Conservation (phyloP, 2,329 filamentous ascomycete species). For the Colletotrichum gloeosporioides region DNA sequence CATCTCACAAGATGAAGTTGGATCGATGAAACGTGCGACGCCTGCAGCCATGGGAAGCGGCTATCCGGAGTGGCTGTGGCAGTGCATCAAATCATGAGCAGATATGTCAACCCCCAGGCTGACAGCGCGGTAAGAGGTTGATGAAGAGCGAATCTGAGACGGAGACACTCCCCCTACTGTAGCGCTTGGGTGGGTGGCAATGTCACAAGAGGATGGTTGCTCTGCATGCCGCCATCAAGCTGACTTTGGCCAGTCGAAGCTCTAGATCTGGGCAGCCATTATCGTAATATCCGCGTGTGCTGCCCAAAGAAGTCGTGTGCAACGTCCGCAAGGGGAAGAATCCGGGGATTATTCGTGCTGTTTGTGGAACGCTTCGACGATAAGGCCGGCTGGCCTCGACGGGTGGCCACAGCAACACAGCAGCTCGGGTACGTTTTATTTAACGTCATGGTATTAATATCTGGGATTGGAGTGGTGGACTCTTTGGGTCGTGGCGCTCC, state of each 20-base stretch:
- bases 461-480: not conserved
- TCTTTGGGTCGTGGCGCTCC: not conserved
- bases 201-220: not conserved
- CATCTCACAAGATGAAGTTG: not conserved
- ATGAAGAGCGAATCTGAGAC: not conserved
- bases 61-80: not conserved
- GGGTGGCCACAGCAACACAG: not conserved
- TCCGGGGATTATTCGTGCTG: constrained; percentile 4
- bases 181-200: not conserved
- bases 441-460: constrained; percentile 4
- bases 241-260: not conserved
- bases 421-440: not conserved
- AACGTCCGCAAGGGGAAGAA: not conserved
- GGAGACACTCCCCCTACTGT: not conserved
- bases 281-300: not conserved
- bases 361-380: not conserved
- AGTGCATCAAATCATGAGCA: not conserved
- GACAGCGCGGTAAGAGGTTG: not conserved
- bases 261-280: not conserved
- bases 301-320: not conserved
- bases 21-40: not conserved
- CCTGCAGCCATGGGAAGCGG: not conserved
- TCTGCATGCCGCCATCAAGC: not conserved
- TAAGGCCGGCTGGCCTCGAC: constrained; percentile 1
- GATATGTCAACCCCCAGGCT: not conserved